Conservation (phyloP, 352 stramenopile species). For the Phytophthora sansomeana region DNA sequence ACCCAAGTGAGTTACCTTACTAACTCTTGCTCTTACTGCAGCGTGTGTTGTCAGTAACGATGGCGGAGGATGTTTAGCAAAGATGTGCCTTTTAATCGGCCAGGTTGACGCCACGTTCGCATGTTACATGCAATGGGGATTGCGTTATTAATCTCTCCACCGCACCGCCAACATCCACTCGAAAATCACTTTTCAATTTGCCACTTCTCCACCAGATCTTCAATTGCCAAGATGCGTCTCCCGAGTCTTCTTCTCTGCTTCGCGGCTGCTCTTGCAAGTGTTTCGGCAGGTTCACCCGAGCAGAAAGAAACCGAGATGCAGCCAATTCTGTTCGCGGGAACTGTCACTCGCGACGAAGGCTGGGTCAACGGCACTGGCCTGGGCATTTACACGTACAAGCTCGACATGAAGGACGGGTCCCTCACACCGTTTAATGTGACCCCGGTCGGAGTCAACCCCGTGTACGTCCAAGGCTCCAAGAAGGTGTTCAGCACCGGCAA, state of each 20-base stretch:
- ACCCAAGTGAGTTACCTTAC: too few species aligned
- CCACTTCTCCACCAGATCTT: not conserved
- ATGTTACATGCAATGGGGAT: too few species aligned
- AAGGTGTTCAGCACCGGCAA: conserved; percentile 38
- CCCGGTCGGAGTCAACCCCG: conserved; percentile 72
- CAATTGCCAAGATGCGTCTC: conserved; percentile 30
- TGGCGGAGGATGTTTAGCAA: too few species aligned
- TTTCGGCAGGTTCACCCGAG: conserved; percentile 27
- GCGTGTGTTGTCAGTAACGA: too few species aligned
- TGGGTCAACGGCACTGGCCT: conserved; percentile 74
- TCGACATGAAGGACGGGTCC: conserved; percentile 50
- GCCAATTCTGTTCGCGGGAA: conserved; percentile 58
- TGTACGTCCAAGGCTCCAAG: conserved; percentile 55
- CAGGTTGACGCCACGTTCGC: too few species aligned
- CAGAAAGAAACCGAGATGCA: conserved; percentile 16
- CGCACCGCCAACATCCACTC: not conserved
- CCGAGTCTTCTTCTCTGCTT: conserved; percentile 31
- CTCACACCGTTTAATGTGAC: conserved; percentile 49
- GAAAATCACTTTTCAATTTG: conserved; percentile 25
- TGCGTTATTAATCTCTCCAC: not conserved
- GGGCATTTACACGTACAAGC: conserved; percentile 65
- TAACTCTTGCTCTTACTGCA: too few species aligned
- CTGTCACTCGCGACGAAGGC: conserved; percentile 74
- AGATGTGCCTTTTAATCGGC: too few species aligned
- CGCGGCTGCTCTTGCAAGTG: conserved; percentile 20